phyloP scores from a whole-genome alignment of 768 basidiomycete genomes.

The Leccinum imitatum region DNA sequence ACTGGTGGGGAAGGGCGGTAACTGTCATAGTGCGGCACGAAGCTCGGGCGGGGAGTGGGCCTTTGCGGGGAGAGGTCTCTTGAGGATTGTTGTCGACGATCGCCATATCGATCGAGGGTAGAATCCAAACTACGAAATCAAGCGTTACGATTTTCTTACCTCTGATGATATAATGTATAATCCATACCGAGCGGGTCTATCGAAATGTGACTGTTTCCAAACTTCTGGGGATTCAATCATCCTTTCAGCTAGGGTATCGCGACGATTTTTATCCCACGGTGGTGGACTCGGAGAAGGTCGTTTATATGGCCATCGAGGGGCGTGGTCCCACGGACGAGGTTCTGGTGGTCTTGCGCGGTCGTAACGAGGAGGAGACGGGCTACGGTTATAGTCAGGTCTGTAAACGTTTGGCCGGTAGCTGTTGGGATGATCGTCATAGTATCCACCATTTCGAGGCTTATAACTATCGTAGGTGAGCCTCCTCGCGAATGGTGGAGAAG shows the following conservation, averaged over 20 bases:
- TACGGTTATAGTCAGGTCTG: slow-evolving; percentile 41
- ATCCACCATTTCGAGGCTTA: slow-evolving; percentile 38
- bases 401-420: slow-evolving; percentile 43
- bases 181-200: slow-evolving; percentile 43
- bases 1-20: slow-evolving; percentile 45
- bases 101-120: slow-evolving; percentile 35
- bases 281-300: slow-evolving; percentile 38
- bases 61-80: slow-evolving; percentile 40
- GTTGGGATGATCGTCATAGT: slow-evolving; percentile 43
- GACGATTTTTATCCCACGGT: slow-evolving; percentile 32
- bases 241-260: slow-evolving; percentile 45
- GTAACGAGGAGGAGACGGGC: slow-evolving; percentile 55
- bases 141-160: slow-evolving; percentile 23
- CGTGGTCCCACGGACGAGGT: slow-evolving; percentile 48
- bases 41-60: slow-evolving; percentile 33
- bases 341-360: slow-evolving; percentile 40
- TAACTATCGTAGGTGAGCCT: slow-evolving; percentile 52
- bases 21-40: slow-evolving; percentile 41
- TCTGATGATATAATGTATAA: slow-evolving; percentile 35
- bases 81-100: slow-evolving; percentile 35
- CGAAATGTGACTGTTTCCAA: slow-evolving; percentile 62
- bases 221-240: slow-evolving; percentile 73
- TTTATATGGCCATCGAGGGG: slow-evolving; percentile 45
- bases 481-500: slow-evolving; percentile 50
- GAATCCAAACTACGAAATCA: slow-evolving; percentile 26